Base-by-base conservation (phyloP, 192 early-diverging fungal genomes). In the Fimicolochytrium jonesii region DNA sequence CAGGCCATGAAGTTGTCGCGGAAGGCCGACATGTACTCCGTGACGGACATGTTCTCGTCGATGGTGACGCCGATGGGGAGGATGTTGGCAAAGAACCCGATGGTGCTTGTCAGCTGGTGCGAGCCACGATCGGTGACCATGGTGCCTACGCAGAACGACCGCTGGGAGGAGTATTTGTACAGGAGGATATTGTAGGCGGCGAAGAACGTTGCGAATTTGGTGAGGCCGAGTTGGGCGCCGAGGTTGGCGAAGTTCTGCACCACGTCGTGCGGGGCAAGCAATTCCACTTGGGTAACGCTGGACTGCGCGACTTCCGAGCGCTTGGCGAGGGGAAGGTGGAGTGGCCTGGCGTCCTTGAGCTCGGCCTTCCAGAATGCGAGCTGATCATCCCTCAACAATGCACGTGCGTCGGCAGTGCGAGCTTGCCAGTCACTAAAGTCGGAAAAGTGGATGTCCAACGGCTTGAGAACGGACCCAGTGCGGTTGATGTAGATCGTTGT, bases 371-470 rank as follows among this genome's bases (percentile, higher is more conserved):
- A 58, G 26, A 43, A 58, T 13, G 17, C 56, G n/a, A 58, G 56
- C 56, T 58, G 56, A 25, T 48, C 23, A 18, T 44, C 41, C 17
- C 17, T 37, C 17, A 44, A 25, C 11, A 58, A 22, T n/a, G 47
- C 34, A 11, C 48, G 29, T 10, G 7, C 9, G 7, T 22, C 47
- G 10, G 10, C 10, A 26, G 17, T 49, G 10, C 25, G 10, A 9
- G 9, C 47, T 47, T 61, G 59, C 59, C 59, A 61, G 47, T 34
- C 34, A 18, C 46, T 22, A 31, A 61, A 61, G 47, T 61, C 59
- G 2, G 59, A 13, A 47, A 50, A 61, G 18, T 61, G 59, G 25
- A 61, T 3, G 18, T 47, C 50, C n/a, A 50, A 13, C 20, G 59
- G 59, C 45, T 10, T 7, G 32, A 61, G 45, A 29, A 17, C 33